Percentiles rank a stretch among this genome's conserved stretches.
phyloP scores from a whole-genome alignment of 1,139 yeast genomes.

The Suhomyces taliae region DNA sequence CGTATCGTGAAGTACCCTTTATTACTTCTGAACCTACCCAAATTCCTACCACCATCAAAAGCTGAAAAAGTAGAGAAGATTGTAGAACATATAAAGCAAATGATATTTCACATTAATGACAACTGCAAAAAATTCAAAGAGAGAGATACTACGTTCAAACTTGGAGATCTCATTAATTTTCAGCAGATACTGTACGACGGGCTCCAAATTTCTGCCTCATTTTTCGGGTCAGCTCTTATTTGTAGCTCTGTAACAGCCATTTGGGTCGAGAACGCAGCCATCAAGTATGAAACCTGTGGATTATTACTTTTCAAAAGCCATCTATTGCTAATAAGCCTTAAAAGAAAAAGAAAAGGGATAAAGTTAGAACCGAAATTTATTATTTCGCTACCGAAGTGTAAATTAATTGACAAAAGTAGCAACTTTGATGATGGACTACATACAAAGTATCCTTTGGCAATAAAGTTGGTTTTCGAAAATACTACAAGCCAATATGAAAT shows the following conservation, averaged over 20 bases:
- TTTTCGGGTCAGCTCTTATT: slow-evolving; percentile 42
- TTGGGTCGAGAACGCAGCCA: slow-evolving; percentile 34
- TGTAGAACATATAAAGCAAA: slow-evolving; percentile 18
- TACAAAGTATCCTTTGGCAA: slow-evolving; percentile 27
- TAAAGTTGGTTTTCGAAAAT: slow-evolving; percentile 51
- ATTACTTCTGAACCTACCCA: slow-evolving; percentile 42
- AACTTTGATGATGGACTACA: slow-evolving; percentile 40
- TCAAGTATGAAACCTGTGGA: slow-evolving; percentile 28
- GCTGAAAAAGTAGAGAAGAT: slow-evolving; percentile 5
- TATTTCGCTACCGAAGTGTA: slow-evolving; percentile 46
- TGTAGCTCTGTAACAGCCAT: slow-evolving; percentile 40
- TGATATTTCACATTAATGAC: slow-evolving; percentile 29
- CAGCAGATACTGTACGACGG: slow-evolving; percentile 10
- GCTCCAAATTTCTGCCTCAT: slow-evolving; percentile 27
- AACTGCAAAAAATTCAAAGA: slow-evolving; percentile 18
- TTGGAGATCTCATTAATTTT: slow-evolving; percentile 17
- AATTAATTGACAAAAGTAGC: slow-evolving; percentile 19
- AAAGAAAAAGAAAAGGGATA: slow-evolving; percentile 16
- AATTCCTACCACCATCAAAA: slow-evolving; percentile 16
- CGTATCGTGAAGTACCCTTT: slow-evolving; percentile 53
- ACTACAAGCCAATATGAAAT: slow-evolving; percentile 45
- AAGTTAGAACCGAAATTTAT: slow-evolving; percentile 41
- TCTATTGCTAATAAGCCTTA: slow-evolving; percentile 29
- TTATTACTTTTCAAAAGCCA: slow-evolving; percentile 53
- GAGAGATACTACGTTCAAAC: neutral